These are phyloP conservation scores for Russula sp. DNA, from an alignment of 768 basidiomycete genomes.

Conservation along the genomic window DNA sequence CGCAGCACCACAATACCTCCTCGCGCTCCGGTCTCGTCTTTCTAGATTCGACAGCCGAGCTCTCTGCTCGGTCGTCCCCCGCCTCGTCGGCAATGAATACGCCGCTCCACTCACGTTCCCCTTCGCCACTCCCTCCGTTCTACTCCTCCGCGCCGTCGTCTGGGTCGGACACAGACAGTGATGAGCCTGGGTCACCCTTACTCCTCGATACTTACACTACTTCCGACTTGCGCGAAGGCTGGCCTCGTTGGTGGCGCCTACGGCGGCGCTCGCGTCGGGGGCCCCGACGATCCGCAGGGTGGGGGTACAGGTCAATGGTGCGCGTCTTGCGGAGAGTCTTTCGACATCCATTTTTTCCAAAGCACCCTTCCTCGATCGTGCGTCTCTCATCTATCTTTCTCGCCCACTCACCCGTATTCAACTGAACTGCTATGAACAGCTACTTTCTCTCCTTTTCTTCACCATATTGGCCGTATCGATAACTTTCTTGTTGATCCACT, in stretches of 20 bases:
- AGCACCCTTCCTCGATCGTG: constrained; percentile 75
- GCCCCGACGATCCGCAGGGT: constrained; percentile 40
- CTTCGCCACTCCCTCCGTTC: constrained; percentile 53
- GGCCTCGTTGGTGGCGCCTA: constrained; percentile 50
- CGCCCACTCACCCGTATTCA: neutral
- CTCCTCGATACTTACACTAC: constrained; percentile 34
- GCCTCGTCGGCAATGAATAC: constrained; percentile 34
- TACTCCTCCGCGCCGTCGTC: constrained; percentile 47
- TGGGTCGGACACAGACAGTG: constrained; percentile 56
- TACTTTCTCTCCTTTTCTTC: constrained; percentile 67
- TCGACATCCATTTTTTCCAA: constrained; percentile 70
- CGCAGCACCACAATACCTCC: neutral
- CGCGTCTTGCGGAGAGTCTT: constrained; percentile 49
- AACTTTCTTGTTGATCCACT: constrained; percentile 82
- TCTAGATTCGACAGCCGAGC: neutral
- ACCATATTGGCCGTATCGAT: constrained; percentile 75
- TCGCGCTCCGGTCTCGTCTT: neutral
- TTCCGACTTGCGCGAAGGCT: constrained; percentile 30
- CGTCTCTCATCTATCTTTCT: constrained; percentile 27
- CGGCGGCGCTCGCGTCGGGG: constrained; percentile 38
- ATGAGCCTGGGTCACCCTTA: constrained; percentile 38
- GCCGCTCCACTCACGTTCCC: constrained; percentile 54
- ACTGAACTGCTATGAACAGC: constrained; percentile 32
- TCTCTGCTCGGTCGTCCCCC: constrained; percentile 21
- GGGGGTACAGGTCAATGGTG: constrained; percentile 43